A percentile compares a stretch with the other conserved stretches of the same genome.
These are phyloP conservation scores for Steccherinum ochraceum DNA, from an alignment of 768 basidiomycete species.

Conservation along the genomic window DNA sequence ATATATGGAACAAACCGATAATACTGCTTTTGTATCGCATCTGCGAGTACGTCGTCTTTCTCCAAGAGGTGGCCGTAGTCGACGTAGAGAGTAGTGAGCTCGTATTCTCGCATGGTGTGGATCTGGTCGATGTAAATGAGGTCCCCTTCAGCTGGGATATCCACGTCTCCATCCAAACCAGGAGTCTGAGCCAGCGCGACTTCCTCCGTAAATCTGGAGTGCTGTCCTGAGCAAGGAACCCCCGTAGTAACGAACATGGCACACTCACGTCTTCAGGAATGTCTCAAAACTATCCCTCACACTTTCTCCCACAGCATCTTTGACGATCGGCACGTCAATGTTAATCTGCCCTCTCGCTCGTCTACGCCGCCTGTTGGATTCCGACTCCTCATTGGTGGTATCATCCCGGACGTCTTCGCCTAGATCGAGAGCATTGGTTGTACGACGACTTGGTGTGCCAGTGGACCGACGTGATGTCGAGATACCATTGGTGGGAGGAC, in stretches of 20 bases:
- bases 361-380: constrained; percentile 28
- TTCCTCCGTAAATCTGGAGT: constrained; percentile 78
- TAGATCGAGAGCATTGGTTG: constrained; percentile 27
- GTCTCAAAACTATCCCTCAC: constrained; percentile 88
- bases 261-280: constrained; percentile 87
- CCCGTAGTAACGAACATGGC: too few species aligned
- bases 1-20: constrained; percentile 96
- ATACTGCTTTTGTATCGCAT: constrained; percentile 91
- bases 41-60: constrained; percentile 87
- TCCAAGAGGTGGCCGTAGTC: constrained; percentile 89
- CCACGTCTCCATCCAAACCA: constrained; percentile 61
- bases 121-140: constrained; percentile 89
- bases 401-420: constrained; percentile 26
- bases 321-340: constrained; percentile 78
- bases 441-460: constrained; percentile 22
- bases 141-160: constrained; percentile 51
- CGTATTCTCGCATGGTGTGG: constrained; percentile 90
- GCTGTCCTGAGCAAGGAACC: too few species aligned
- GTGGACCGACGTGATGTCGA: constrained; percentile 10
- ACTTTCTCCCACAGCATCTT: constrained; percentile 93
- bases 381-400: neutral
- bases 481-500: constrained; percentile 29
- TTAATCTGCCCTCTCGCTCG: constrained; percentile 41
- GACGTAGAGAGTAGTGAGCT: constrained; percentile 93
- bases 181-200: constrained; percentile 68